Evolutionary conservation across 345 rosid genomes (phyloP), one percentile per base, ranked within the genome.

Genomic region (Gossypium ekmanianum): DNA sequence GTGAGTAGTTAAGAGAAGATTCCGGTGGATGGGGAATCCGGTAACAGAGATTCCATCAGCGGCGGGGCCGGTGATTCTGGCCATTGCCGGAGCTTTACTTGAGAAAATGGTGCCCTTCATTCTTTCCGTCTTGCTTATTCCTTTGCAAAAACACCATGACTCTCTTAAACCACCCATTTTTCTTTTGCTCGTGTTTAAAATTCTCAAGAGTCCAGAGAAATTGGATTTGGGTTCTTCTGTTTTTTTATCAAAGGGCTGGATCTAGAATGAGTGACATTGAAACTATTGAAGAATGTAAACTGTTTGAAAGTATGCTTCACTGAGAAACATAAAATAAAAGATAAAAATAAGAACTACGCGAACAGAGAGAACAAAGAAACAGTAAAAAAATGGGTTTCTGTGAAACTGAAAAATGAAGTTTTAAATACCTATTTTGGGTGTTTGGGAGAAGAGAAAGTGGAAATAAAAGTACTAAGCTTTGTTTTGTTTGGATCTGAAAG

Each of bases 81-180:
- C 92, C 84, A 89, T 78, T 8, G 97, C 91, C 39, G 85, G 76
- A 81, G 80, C 79, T 82, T 89, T 91, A 8, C 84, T 84, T 61
- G 94, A 76, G 69, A 85, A 89, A 81, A 91, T 83, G 65, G 97
- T 76, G 55, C 88, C 97, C 77, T 92, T 92, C 94, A 87, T 91
- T 78, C 74, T 94, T 92, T 94, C 95, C 4, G 88, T 85, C 87
- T 86, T 92, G 80, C 97, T 86, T 4, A 92, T 87, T 69, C 98
- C 97, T 76, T 91, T 94, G 82, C 98, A 94, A 73, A 94, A 94
- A 79, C 97, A 94, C 92, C 91, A 91, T 0, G 97, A 88, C 83
- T 94, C 94, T 1, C 73, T 83, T 63, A 87, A 73, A 70, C 88
- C 88, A 52, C 97, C 90, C 98, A 94, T 94, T 80, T 12, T 45